A percentile compares a stretch with the other conserved stretches of the same genome.
Conservation (phyloP, 495 filamentous ascomycete species). For the Podospora bellae-mahoneyi region DNA sequence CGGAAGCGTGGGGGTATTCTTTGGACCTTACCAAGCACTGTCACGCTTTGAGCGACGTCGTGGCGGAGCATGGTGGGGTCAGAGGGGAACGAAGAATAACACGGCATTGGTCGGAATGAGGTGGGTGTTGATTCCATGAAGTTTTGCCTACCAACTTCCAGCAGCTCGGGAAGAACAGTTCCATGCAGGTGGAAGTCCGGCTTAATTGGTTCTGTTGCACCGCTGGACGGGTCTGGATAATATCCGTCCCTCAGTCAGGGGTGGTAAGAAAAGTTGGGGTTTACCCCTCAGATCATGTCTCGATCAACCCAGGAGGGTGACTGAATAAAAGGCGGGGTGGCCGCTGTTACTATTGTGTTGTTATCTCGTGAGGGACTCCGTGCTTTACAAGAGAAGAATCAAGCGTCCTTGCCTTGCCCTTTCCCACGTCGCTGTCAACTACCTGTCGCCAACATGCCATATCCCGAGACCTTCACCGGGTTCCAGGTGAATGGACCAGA, state of each 20-base stretch:
- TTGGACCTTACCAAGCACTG: slow-evolving; percentile 1
- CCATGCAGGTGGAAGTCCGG: background rate
- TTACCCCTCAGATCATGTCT: slow-evolving; percentile 3
- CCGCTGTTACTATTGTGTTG: background rate
- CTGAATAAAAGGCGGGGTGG: slow-evolving; percentile 15
- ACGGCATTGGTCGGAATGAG: slow-evolving; percentile 9
- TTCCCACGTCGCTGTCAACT: background rate
- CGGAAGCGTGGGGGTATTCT: background rate
- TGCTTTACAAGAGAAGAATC: background rate
- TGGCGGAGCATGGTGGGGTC: slow-evolving; percentile 27
- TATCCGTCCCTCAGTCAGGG: slow-evolving; percentile 6
- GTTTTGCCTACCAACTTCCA: background rate
- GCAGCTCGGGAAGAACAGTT: background rate
- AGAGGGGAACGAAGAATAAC: slow-evolving; percentile 3
- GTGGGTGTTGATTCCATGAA: background rate
- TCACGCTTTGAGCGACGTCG: background rate
- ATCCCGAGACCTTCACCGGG: slow-evolving; percentile 45
- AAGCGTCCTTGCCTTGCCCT: background rate
- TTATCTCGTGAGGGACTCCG: background rate
- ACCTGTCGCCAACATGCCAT: slow-evolving; percentile 29
- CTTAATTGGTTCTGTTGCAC: slow-evolving; percentile 8
- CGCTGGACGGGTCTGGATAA: slow-evolving; percentile 16
- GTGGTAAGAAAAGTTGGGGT: slow-evolving; percentile 5
- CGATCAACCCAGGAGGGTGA: background rate
- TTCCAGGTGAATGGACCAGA: slow-evolving; percentile 54